phyloP scores from a whole-genome alignment of 306 rosid species.

The Chamaecrista fasciculata region DNA sequence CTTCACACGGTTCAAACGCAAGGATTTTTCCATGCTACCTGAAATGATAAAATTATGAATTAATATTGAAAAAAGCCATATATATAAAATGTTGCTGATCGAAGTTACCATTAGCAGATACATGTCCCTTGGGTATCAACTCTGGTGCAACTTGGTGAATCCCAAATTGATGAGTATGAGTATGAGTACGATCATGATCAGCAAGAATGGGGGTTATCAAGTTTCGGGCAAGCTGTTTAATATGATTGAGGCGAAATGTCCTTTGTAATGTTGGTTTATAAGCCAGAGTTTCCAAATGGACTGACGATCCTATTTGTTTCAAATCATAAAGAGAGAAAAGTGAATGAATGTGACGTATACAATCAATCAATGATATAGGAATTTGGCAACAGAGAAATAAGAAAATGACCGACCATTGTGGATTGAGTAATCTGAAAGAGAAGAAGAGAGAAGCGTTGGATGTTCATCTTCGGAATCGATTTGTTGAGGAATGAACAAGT shows the following conservation, averaged over 20 bases:
- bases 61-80: too few relatives aligned
- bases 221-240: conserved; percentile 55
- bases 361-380: too few relatives aligned
- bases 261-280: conserved; percentile 25
- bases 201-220: conserved; percentile 16
- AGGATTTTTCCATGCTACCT: conserved; percentile 36
- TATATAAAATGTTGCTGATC: neutral
- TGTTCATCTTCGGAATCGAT: conserved; percentile 40
- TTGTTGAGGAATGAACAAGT: conserved; percentile 12
- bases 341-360: too few relatives aligned
- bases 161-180: too few relatives aligned
- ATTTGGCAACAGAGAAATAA: neutral
- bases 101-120: conserved; percentile 37
- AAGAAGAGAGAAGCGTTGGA: conserved; percentile 28
- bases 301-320: conserved; percentile 30
- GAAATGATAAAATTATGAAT: conserved; percentile 21
- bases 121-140: conserved; percentile 30
- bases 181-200: too few relatives aligned
- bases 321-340: neutral
- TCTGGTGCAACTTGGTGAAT: conserved; percentile 29
- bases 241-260: conserved; percentile 50
- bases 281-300: conserved; percentile 44
- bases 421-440: conserved; percentile 21
- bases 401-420: conserved; percentile 32
- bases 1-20: conserved; percentile 62